Base-by-base conservation (phyloP, 1,284 basidiomycete species). In the Austroboletus niveus region DNA sequence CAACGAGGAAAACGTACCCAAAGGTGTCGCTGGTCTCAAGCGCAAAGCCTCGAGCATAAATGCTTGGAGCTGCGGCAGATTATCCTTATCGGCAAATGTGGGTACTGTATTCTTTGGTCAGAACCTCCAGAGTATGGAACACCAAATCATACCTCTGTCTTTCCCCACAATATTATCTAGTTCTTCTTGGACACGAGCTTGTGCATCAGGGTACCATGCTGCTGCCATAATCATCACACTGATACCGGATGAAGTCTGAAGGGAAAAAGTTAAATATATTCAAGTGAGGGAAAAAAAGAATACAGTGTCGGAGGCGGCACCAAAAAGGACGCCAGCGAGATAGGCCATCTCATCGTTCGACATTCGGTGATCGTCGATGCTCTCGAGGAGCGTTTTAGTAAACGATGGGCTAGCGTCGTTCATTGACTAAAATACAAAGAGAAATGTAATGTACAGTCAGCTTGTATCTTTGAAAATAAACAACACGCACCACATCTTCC, bases 311-410 rank as follows among this genome's bases (percentile, higher is more conserved):
- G 47, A 38, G 5, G 49, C 57, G 2, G 47, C 57, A 1, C n/a
- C 42, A 42, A 56, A 56, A 8, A 59, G 20, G 8, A 4, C 4
- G 2, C 57, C 57, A n/a, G 54, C 48, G 5, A 59, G 57, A 45
- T 51, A 53, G 12, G 50, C 46, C 57, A 58, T 59, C 17, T 59
- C 57, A 11, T 59, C 49, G 39, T 39, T n/a, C 8, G 36, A 39
- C n/a, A 39, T 4, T 20, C 17, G 36, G n/a, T 39, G 36, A 8
- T 39, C 36, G 8, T 15, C 8, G 11, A n/a, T 39, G n/a, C 20
- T 12, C 17, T 39, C 36, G 6, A 39, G 14, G 12, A 58, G 54
- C 3, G 15, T 51, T 46, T 41, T 57, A 8, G 15, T 40, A 34
- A 59, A 56, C 5, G 36, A 39, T 8, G 36, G 36, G 14, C 3